Conservation (phyloP, 768 basidiomycete species). For the Neoboletus subvelutipes region DNA sequence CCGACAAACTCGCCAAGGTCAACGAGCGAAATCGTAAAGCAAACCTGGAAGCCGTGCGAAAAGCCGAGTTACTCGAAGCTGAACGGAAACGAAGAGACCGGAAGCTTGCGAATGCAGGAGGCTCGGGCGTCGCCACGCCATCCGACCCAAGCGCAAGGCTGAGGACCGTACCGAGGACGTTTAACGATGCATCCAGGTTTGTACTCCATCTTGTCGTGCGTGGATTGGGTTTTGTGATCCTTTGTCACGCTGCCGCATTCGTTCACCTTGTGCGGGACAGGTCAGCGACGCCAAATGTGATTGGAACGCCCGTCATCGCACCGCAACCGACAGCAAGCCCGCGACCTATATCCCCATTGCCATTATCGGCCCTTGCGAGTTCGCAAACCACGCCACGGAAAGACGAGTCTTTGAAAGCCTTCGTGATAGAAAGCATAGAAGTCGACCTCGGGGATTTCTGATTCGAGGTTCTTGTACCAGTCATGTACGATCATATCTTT, state of each 20-base stretch:
- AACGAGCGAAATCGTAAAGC: slow-evolving; percentile 90
- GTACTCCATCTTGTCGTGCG: slow-evolving; percentile 17
- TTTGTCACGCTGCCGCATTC: slow-evolving; percentile 10
- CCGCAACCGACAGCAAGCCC: slow-evolving; percentile 26
- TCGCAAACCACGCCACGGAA: slow-evolving; percentile 31
- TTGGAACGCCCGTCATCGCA: slow-evolving; percentile 42
- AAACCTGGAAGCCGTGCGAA: slow-evolving; percentile 76
- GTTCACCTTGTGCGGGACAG: slow-evolving; percentile 22
- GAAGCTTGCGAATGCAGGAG: slow-evolving; percentile 47
- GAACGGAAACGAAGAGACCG: slow-evolving; percentile 73
- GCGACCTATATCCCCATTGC: slow-evolving; percentile 39
- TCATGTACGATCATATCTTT: slow-evolving; percentile 4
- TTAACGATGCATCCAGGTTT: slow-evolving; percentile 62
- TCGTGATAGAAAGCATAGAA: slow-evolving; percentile 65
- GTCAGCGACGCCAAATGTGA: slow-evolving; percentile 48
- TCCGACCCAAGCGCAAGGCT: slow-evolving; percentile 67
- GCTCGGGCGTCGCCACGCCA: slow-evolving; percentile 40
- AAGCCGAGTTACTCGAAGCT: slow-evolving; percentile 66
- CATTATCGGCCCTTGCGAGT: slow-evolving; percentile 21
- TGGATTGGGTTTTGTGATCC: slow-evolving; percentile 23
- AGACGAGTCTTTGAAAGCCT: slow-evolving; percentile 50
- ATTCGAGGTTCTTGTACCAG: slow-evolving; percentile 4
- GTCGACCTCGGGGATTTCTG: slow-evolving; percentile 80
- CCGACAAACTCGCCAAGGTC: slow-evolving; percentile 66
- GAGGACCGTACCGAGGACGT: slow-evolving; percentile 60